These are phyloP conservation scores for Bruguiera sexangula DNA, from an alignment of 345 rosid genomes.

Conservation along the genomic window DNA sequence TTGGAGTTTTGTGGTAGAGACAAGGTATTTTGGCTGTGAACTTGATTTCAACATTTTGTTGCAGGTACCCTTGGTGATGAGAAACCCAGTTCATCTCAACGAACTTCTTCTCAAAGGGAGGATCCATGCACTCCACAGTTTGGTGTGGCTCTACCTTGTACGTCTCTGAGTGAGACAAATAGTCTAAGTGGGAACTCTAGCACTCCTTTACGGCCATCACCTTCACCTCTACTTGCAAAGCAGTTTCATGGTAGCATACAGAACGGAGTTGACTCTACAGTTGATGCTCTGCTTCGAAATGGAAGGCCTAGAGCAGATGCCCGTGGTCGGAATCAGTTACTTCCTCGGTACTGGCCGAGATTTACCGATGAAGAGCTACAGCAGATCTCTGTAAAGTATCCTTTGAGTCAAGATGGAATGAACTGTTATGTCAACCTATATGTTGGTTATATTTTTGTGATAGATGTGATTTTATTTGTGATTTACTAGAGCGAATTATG, in stretches of 20 bases:
- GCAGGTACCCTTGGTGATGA: constrained; percentile 54
- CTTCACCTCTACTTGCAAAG: constrained; percentile 44
- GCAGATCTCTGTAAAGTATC: constrained; percentile 84
- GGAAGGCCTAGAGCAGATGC: constrained; percentile 62
- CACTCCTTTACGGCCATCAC: constrained; percentile 39
- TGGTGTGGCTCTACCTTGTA: constrained; percentile 39
- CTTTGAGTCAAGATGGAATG: constrained; percentile 33
- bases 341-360: constrained; percentile 86
- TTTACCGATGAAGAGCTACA: constrained; percentile 69
- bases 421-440: background rate
- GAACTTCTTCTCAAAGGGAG: constrained; percentile 41
- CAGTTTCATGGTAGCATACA: constrained; percentile 43
- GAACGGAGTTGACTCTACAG: constrained; percentile 47
- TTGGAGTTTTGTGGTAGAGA: background rate
- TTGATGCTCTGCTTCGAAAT: constrained; percentile 47
- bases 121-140: constrained; percentile 50
- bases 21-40: constrained; percentile 8
- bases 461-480: background rate
- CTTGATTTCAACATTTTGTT: constrained; percentile 19
- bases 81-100: constrained; percentile 44
- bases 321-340: constrained; percentile 61
- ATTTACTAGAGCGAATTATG: background rate
- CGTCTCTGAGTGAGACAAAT: constrained; percentile 50
- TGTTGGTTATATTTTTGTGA: background rate
- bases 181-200: constrained; percentile 51